A percentile compares a stretch with the other conserved stretches of the same genome.
phyloP scores from a whole-genome alignment of 2,329 filamentous ascomycete species.

The Colletotrichum plurivorum region DNA sequence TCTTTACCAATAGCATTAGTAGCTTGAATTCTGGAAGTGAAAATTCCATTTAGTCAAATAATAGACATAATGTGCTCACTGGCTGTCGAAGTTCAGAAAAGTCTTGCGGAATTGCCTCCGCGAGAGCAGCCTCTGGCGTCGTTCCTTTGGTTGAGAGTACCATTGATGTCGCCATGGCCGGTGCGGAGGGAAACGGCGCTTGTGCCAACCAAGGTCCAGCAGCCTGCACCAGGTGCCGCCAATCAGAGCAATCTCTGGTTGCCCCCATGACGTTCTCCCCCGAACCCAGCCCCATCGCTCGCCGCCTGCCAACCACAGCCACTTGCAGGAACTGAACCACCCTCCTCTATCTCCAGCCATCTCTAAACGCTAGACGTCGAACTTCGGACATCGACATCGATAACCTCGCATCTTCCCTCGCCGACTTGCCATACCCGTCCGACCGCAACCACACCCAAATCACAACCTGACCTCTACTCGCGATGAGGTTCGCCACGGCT shows the following conservation, averaged over 20 bases:
- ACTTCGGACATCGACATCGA: constrained; percentile 33
- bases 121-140: neutral
- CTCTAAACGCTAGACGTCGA: constrained; percentile 27
- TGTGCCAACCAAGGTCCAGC: constrained; percentile 33
- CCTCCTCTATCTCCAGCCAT: constrained; percentile 39
- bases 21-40: neutral
- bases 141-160: neutral
- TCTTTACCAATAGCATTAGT: neutral
- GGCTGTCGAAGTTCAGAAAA: neutral
- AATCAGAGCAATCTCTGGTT: constrained; percentile 36
- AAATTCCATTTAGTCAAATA: neutral
- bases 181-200: constrained; percentile 37
- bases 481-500: constrained; percentile 59
- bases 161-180: constrained; percentile 35
- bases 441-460: neutral
- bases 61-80: too few relatives aligned
- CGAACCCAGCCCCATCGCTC: constrained; percentile 38
- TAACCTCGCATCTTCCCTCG: constrained; percentile 14
- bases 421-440: neutral
- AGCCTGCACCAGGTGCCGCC: constrained; percentile 7
- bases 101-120: neutral
- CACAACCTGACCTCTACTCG: constrained; percentile 31
- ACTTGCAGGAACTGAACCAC: constrained; percentile 34
- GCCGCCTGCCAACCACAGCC: constrained; percentile 37
- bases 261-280: constrained; percentile 42